Base-by-base conservation (phyloP, 345 rosid genomes). In the Ailanthus altissimus region DNA sequence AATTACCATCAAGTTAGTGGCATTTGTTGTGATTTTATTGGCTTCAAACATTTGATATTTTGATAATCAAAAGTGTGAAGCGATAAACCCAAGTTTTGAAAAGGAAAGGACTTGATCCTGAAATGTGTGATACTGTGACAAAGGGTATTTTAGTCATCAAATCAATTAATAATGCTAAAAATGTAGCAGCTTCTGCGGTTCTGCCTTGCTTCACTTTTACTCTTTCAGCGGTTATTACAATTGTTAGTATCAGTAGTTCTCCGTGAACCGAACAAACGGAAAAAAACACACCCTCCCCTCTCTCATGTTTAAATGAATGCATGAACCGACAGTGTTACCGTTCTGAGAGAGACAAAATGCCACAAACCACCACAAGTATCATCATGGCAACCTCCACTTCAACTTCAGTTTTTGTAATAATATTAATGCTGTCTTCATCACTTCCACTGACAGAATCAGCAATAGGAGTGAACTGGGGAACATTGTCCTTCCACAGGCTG, bases 391-490 rank as follows among this genome's bases (percentile, higher is more conserved):
- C 38, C 3, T 32, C 38, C 1, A 32, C 38, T 32, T 32, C 53
- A 65, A 61, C 84, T 59, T 50, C 73, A 64, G 5, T 76, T 40
- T 6, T 20, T 72, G 73, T 70, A 46, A 70, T 78, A 32, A 25
- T 76, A 42, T 2, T 57, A 13, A 13, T 83, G 46, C 47, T 86
- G 5, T 73, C 70, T 9, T 57, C 75, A 16, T 82, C 77, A 23
- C 47, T 78, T 66, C 46, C 51, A 56, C 75, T 57, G 65, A 85
- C 83, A 51, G 90, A 92, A 60, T 85, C 99, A 10, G 91, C 90
- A 3, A 85, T 92, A 53, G 99, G 99, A 50, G 94, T 91, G 72
- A 96, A 96, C 89, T 96, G 99, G 99, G 98, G 99, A 50, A 80
- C 97, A 14, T 0, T 92, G 25, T 91, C 98, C 8, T 85, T 64